Conservation (phyloP, 805 yeast species). For the Saccharomyces cerevisiae region DNA sequence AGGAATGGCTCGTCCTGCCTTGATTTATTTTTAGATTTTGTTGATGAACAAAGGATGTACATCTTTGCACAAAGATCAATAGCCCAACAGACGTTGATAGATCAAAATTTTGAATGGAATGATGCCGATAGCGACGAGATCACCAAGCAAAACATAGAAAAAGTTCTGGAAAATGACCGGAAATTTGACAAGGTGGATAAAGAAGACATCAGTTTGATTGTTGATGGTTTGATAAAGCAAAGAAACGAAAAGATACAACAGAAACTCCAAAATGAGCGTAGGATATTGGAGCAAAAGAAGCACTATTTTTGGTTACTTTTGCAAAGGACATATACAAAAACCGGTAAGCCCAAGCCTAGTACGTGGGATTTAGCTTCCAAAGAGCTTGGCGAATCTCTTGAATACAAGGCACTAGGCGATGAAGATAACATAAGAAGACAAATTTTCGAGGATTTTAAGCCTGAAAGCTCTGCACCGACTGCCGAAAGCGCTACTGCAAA, state of each 20-base stretch:
- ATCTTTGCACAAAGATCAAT: slow-evolving; percentile 54
- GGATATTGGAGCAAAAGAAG: slow-evolving; percentile 17
- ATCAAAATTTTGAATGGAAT: slow-evolving; percentile 23
- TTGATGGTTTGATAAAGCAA: slow-evolving; percentile 23
- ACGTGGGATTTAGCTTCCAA: slow-evolving; percentile 33
- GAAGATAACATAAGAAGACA: slow-evolving; percentile 22
- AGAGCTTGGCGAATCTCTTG: slow-evolving; percentile 26
- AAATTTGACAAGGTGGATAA: slow-evolving; percentile 24
- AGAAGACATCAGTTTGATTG: slow-evolving; percentile 24
- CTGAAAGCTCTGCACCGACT: slow-evolving; percentile 12
- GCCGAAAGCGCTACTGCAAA: slow-evolving; percentile 5
- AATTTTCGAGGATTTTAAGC: slow-evolving; percentile 31
- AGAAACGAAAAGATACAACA: slow-evolving; percentile 18
- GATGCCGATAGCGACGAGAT: slow-evolving; percentile 16
- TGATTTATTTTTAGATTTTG: slow-evolving; percentile 67
- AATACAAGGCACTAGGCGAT: slow-evolving; percentile 31
- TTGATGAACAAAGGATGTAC: slow-evolving; percentile 52
- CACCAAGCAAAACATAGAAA: slow-evolving; percentile 13
- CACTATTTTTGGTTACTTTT: slow-evolving; percentile 21
- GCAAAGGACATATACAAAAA: slow-evolving; percentile 15
- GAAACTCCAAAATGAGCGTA: slow-evolving; percentile 13
- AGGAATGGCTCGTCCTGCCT: slow-evolving; percentile 69
- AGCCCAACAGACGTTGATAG: slow-evolving; percentile 43
- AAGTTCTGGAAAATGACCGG: slow-evolving; percentile 13
- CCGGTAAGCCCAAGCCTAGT: slow-evolving; percentile 19